Evolutionary conservation across 371 early-diverging fungal genomes (phyloP).

Genomic region (Ordospora colligata): DNA sequence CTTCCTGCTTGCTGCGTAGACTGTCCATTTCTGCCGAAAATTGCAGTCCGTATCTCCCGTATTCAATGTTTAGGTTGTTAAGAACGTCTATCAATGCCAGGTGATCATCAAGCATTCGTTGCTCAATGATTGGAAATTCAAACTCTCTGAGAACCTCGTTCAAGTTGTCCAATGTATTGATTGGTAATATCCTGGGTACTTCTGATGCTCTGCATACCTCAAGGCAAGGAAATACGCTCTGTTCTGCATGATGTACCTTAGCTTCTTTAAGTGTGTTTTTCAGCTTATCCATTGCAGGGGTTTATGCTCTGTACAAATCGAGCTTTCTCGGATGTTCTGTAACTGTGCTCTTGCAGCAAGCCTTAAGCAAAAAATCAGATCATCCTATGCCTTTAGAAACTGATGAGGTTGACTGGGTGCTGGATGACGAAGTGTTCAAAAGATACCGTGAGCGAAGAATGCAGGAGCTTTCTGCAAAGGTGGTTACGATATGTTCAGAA

Average conservation of each 20-base stretch:
- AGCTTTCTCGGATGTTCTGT: too few species aligned
- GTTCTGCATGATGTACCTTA: not conserved
- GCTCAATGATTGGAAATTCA: not conserved
- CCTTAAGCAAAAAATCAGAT: conserved; percentile 3
- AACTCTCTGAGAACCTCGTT: not conserved
- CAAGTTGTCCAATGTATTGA: not conserved
- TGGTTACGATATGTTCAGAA: conserved; percentile 48
- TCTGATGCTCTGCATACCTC: not conserved
- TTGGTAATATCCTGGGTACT: not conserved
- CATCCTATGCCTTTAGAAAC: not conserved
- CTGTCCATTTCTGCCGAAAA: not conserved
- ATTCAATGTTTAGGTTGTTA: not conserved
- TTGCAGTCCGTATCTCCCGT: not conserved
- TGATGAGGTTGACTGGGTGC: not conserved
- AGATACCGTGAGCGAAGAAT: conserved; percentile 39
- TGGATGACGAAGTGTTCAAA: conserved; percentile 44
- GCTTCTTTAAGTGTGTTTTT: not conserved
- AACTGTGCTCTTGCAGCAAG: not conserved
- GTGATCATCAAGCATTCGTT: not conserved
- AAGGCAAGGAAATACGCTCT: not conserved
- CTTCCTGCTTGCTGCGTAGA: not conserved
- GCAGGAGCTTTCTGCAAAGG: conserved; percentile 26
- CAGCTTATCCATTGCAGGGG: not conserved
- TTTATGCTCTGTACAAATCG: not conserved
- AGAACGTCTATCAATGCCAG: conserved; percentile 4